Evolutionary conservation across 495 filamentous ascomycete species (phyloP).

Genomic region (Talaromyces nanjingensis): DNA sequence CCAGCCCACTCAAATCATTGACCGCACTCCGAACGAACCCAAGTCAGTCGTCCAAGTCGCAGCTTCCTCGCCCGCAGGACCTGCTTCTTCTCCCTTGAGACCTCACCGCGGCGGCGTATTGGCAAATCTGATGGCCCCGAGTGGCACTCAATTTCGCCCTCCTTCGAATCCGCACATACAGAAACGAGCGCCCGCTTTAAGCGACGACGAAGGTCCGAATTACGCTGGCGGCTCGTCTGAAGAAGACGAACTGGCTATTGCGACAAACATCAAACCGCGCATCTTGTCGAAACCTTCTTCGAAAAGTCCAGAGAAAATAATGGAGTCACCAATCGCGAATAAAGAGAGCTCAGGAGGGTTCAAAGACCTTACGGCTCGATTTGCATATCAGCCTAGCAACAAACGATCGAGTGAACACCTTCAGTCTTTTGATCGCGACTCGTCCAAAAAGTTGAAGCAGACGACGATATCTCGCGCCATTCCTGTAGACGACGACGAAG

Average conservation of each 20-base stretch:
- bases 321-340: conserved; percentile 26
- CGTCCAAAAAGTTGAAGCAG: conserved; percentile 37
- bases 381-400: conserved; percentile 37
- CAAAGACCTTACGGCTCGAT: conserved; percentile 40
- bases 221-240: conserved; percentile 52
- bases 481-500: conserved; percentile 29
- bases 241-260: conserved; percentile 40
- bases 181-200: conserved; percentile 33
- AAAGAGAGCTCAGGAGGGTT: conserved; percentile 27
- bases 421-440: conserved; percentile 30
- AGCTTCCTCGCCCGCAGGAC: conserved; percentile 67
- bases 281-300: conserved; percentile 41
- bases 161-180: conserved; percentile 33
- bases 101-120: conserved; percentile 32
- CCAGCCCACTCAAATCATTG: conserved; percentile 68
- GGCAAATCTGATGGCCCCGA: conserved; percentile 64
- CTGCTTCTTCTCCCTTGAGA: conserved; percentile 40
- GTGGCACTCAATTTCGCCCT: conserved; percentile 63
- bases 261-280: conserved; percentile 64
- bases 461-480: conserved; percentile 50
- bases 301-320: conserved; percentile 31
- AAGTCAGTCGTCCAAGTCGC: conserved; percentile 68
- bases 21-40: conserved; percentile 22
- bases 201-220: conserved; percentile 52
- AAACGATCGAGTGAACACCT: conserved; percentile 44